Base-by-base conservation (phyloP, 2,329 filamentous ascomycete species). In the Xylariaceae sp. region DNA sequence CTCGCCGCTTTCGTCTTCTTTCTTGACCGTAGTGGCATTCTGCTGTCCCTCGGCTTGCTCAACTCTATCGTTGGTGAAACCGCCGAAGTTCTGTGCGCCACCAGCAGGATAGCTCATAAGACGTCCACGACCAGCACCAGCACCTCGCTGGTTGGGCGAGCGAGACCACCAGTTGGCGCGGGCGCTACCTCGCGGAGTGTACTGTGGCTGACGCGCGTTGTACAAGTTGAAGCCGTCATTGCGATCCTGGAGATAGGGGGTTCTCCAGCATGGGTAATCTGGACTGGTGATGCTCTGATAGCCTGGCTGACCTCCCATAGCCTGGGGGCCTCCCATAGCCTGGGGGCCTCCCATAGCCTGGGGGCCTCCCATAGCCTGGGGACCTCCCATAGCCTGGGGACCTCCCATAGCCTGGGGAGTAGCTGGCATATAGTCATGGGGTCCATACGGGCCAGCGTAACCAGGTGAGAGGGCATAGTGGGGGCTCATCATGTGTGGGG, bases 221-320 rank as follows among this genome's bases (percentile, higher is more conserved):
- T 64, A 64, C 47, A 60, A 64, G 17, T 55, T 59, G 53, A 58
- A 60, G 5, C 60, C 62, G 11, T 56, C 59, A 23, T 60, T 58
- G 10, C 65, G 66, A 37, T 71, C 69, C 23, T 67, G 63, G 30
- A 72, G 58, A 45, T 70, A 72, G 1, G 69, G 69, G 0, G 68
- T 67, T 13, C 62, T 56, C 69, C 69, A 71, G 7, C 61, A 56
- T 17, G 55, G 44, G 18, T 59, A 39, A 9, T 47, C 13, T 57
- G 56, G 44, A 41, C 61, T 57, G 4, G 34, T 53, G 34, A 17
- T 56, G 35, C 62, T 44, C 17, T 59, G 55, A 56, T 62, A 65
- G 0, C 66, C 63, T 13, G 60, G 66, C 15, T 64, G 52, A 15
- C 64, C 52, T 17, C 61, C 37, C 37, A 41, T 41, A 13, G 37